Base-by-base conservation (phyloP, 495 filamentous ascomycete species). In the Penicillium bialowiezense region DNA sequence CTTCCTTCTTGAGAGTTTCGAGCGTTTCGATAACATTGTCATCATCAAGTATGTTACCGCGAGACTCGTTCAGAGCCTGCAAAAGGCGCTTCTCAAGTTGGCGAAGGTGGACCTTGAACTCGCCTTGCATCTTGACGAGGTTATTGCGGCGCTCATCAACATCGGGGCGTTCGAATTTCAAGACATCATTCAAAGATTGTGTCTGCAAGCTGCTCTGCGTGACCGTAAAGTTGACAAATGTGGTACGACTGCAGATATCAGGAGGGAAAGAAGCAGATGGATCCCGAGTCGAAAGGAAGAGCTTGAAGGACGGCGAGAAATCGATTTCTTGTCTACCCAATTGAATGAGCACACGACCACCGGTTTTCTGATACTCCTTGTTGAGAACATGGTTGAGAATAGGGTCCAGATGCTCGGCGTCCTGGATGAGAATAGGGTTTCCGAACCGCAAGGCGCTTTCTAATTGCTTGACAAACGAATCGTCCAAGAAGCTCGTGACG, bases 351-450 rank as follows among this genome's bases (percentile, higher is more conserved):
- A 99, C 93, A 78, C 93, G 91, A 12, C 93, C 93, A 47, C 93
- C 93, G n/a, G 93, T 99, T 73, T 91, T 96, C 68, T 99, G 93
- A 68, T 99, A 97, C 61, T 99, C 93, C 67, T 97, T 97, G 72
- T 99, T 99, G 67, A 99, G 83, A 38, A 99, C 91, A 61, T 99
- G 95, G 64, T 96, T 99, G 59, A 99, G 84, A 43, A 99, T 87
- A 5, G 93, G 93, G 62, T 99, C 93, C 44, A 99, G 70, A 62
- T 97, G 88, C 69, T 99, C 93, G 3, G 93, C 93, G 68, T 99
- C 93, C 65, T 99, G 93, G 55, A 99, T 97, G 41, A 99, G 82
- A 54, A 99, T 97, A 4, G 93, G 92, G 57, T 97, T 97, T 54
- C 93, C 93, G 71, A 99, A 99, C 65, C 93, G 87, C 42, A 99